Percentiles rank a stretch among this genome's conserved stretches.
These are phyloP conservation scores for Vigna mungo DNA, from an alignment of 306 rosid species.

Conservation along the genomic window DNA sequence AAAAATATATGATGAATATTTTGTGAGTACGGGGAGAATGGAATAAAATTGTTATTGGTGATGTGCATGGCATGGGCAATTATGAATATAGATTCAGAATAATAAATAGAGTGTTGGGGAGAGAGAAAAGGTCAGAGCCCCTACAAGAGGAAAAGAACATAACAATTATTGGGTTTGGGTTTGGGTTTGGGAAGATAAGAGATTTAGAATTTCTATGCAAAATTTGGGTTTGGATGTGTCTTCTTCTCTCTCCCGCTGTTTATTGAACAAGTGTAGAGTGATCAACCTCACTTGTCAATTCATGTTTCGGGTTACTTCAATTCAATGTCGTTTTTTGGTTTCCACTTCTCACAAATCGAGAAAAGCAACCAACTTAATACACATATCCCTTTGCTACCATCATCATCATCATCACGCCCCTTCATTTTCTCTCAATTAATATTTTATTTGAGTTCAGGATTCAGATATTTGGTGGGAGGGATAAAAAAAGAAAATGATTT, in stretches of 20 bases:
- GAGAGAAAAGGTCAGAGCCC: conserved; percentile 30
- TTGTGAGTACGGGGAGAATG: no score
- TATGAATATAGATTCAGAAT: background rate
- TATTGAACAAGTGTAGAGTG: conserved; percentile 28
- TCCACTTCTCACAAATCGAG: conserved; percentile 46
- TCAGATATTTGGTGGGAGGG: no score
- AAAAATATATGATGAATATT: no score
- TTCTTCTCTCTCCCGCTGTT: conserved; percentile 6
- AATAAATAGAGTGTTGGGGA: conserved; percentile 1
- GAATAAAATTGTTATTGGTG: no score
- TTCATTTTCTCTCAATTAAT: no score
- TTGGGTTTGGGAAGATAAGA: no score
- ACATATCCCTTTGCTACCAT: conserved; percentile 39
- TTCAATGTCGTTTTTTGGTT: conserved; percentile 47
- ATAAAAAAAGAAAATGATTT: no score
- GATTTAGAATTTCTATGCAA: conserved; percentile 48
- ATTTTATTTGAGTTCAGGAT: no score
- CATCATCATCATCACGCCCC: background rate
- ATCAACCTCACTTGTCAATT: conserved; percentile 59
- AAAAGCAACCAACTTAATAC: conserved; percentile 24
- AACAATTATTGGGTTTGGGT: no score
- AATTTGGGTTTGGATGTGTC: conserved; percentile 21
- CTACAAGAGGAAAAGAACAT: conserved; percentile 44
- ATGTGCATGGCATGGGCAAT: background rate
- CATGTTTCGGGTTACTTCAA: conserved; percentile 50